These are phyloP conservation scores for Apiosordaria backusii DNA, from an alignment of 495 filamentous ascomycete genomes.

Conservation along the genomic window DNA sequence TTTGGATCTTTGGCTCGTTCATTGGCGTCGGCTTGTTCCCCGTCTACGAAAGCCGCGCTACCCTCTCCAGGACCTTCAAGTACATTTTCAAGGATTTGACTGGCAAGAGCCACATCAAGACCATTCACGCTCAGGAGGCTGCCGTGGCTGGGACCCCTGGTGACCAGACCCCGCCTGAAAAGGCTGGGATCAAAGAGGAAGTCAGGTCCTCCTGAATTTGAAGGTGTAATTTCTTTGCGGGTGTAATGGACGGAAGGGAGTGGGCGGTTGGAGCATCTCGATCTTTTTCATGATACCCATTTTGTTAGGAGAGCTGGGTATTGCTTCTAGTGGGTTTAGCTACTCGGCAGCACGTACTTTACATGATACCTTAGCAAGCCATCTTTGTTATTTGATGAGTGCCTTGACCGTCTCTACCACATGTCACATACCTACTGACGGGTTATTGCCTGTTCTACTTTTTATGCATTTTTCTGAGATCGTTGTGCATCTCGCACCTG, in stretches of 20 bases:
- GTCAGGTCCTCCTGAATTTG: slow-evolving; percentile 9
- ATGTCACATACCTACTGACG: too few species aligned
- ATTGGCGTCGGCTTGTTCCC: slow-evolving; percentile 77
- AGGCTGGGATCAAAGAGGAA: slow-evolving; percentile 24
- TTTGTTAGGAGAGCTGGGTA: background rate
- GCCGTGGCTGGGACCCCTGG: slow-evolving; percentile 20
- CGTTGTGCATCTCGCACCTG: too few species aligned
- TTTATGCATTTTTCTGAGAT: too few species aligned
- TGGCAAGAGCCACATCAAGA: slow-evolving; percentile 51
- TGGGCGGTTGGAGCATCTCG: background rate
- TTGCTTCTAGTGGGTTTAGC: background rate
- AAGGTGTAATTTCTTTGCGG: background rate
- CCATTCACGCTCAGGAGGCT: slow-evolving; percentile 34
- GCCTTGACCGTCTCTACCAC: background rate
- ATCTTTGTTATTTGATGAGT: background rate
- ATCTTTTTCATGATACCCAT: slow-evolving; percentile 2
- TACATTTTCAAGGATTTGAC: slow-evolving; percentile 65
- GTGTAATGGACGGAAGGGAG: background rate
- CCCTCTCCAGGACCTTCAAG: slow-evolving; percentile 60
- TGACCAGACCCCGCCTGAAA: slow-evolving; percentile 33
- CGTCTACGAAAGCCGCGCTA: slow-evolving; percentile 73
- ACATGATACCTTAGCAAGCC: background rate
- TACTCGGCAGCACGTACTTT: background rate
- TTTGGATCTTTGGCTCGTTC: slow-evolving; percentile 79
- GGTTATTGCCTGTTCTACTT: too few species aligned